phyloP scores from a whole-genome alignment of 371 early-diverging fungal genomes.

The Mucor indicus region DNA sequence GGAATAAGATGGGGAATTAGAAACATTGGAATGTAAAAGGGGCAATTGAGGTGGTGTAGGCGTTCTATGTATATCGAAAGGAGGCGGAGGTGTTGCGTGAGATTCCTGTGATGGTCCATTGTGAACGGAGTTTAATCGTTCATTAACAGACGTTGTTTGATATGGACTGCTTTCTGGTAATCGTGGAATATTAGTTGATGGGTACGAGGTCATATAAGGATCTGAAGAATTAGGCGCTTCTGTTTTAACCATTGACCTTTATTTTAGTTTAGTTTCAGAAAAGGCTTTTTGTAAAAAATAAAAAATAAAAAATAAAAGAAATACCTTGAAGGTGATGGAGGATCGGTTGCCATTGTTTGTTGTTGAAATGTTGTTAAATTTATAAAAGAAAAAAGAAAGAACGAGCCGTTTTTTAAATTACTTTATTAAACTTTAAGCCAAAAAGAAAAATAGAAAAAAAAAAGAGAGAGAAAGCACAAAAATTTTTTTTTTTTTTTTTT shows the following conservation, averaged over 20 bases:
- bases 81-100: not conserved
- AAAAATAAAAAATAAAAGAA: not conserved
- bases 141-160: not conserved
- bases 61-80: not conserved
- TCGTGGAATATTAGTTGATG: conserved; percentile 10
- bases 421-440: no score
- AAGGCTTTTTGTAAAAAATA: not conserved
- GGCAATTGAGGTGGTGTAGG: conserved; percentile 1
- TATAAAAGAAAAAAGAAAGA: no score
- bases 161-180: conserved; percentile 14
- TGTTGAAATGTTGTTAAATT: no score
- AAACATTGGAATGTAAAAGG: not conserved
- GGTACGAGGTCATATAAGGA: not conserved
- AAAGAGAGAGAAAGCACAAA: no score
- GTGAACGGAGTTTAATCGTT: conserved; percentile 5
- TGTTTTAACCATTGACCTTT: not conserved
- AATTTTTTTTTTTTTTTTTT: no score
- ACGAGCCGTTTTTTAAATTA: no score
- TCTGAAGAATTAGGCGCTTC: not conserved
- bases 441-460: no score
- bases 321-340: not conserved
- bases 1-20: conserved; percentile 3
- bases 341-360: conserved; percentile 1
- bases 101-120: not conserved
- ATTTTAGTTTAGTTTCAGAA: not conserved